These are phyloP conservation scores for Phytopythium ostracodes DNA, from an alignment of 352 stramenopile genomes.

Conservation along the genomic window DNA sequence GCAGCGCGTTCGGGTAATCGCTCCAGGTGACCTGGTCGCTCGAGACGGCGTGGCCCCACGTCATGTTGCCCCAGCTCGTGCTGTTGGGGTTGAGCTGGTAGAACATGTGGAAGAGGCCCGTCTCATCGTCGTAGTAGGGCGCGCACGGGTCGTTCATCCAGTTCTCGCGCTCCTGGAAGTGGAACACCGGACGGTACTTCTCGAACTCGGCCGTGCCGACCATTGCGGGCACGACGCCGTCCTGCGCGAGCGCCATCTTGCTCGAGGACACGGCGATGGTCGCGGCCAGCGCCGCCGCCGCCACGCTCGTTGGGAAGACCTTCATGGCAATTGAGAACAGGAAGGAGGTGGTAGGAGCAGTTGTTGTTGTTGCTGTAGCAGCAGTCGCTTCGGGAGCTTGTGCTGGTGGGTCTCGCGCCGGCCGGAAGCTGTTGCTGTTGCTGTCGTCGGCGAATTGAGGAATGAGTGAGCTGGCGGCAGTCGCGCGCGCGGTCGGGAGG, in stretches of 20 bases:
- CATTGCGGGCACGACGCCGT: conserved; percentile 20
- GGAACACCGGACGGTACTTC: conserved; percentile 57
- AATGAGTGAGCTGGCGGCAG: neutral
- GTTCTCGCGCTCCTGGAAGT: conserved; percentile 60
- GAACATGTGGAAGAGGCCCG: conserved; percentile 73
- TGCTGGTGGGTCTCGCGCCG: neutral
- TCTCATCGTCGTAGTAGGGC: conserved; percentile 62
- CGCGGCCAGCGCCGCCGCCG: neutral
- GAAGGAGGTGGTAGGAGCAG: neutral
- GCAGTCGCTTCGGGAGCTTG: neutral
- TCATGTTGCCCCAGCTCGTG: conserved; percentile 69
- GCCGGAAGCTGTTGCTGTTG: neutral
- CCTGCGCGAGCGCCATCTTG: conserved; percentile 4
- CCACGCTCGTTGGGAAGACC: conserved; percentile 9
- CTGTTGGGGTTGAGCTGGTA: conserved; percentile 68
- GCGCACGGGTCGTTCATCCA: conserved; percentile 86
- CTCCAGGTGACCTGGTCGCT: conserved; percentile 68
- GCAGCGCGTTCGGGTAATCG: conserved; percentile 59
- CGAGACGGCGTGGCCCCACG: conserved; percentile 72
- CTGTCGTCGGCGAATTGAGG: conserved; percentile 1
- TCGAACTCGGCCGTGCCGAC: conserved; percentile 37
- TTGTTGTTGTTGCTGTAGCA: neutral
- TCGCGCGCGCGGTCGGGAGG: neutral
- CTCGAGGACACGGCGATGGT: conserved; percentile 4
- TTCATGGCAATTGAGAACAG: conserved; percentile 7